Conservation (phyloP, 2,329 filamentous ascomycete species). For the Alternaria postmessia region DNA sequence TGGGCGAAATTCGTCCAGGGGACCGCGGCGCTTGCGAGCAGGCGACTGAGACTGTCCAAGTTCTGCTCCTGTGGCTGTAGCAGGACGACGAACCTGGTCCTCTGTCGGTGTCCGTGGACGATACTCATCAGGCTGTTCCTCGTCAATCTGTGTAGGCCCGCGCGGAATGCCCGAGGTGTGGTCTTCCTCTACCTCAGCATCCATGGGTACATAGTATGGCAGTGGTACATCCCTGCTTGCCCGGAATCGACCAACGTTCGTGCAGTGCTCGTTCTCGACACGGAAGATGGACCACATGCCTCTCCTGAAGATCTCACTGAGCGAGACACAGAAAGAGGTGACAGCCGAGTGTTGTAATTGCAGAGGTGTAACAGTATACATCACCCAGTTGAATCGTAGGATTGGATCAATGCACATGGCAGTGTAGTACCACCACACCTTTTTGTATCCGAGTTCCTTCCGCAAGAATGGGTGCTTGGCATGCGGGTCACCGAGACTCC, state of each 20-base stretch:
- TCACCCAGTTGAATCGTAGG: constrained; percentile 91
- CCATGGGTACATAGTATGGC: constrained; percentile 69
- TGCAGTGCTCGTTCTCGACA: constrained; percentile 97
- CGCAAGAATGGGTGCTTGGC: constrained; percentile 70
- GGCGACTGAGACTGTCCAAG: constrained; percentile 23
- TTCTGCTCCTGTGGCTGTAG: constrained; percentile 24
- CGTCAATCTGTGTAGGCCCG: constrained; percentile 25
- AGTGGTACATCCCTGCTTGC: constrained; percentile 87
- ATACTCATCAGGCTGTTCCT: constrained; percentile 40
- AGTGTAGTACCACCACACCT: constrained; percentile 81
- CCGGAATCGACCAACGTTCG: constrained; percentile 81
- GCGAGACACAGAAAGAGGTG: constrained; percentile 78
- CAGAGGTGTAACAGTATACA: constrained; percentile 84
- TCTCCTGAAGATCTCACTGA: constrained; percentile 82
- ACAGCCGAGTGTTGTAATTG: constrained; percentile 84
- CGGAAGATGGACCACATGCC: constrained; percentile 93
- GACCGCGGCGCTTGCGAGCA: constrained; percentile 29
- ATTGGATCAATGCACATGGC: constrained; percentile 86
- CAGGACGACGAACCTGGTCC: constrained; percentile 24
- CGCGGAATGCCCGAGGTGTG: constrained; percentile 12
- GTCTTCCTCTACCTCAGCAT: constrained; percentile 18
- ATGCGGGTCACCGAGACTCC: constrained; percentile 83
- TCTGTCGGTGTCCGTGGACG: constrained; percentile 8
- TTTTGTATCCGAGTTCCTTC: constrained; percentile 80
- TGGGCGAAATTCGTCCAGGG: constrained; percentile 27